Evolutionary conservation across 768 basidiomycete genomes (phyloP), one percentile per base, ranked within the genome.

Genomic region (Cyclocybe aegerita): DNA sequence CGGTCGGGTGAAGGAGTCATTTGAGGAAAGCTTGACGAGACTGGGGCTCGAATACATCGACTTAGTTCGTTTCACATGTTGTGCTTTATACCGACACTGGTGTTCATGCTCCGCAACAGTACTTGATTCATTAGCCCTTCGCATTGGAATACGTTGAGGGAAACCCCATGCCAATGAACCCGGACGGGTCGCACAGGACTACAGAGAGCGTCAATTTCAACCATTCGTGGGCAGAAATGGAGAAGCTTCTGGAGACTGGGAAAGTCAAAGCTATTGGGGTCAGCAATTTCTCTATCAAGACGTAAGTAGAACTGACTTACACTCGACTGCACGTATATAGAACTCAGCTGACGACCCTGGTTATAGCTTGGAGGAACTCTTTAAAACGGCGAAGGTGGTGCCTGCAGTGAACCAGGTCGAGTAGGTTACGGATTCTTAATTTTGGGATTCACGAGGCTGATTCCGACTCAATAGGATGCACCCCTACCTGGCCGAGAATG

Each of bases 211-310:
- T 65, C 3, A 67, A 59, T 1, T 73, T 76, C 58, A 73, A 70
- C 38, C 67, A 81, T 30, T 66, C 72, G 0, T 81, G 80, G 78
- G 72, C 73, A 0, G 70, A 74, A 39, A 68, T 83, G 55, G 81
- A 83, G 63, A 73, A 77, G 43, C 55, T 82, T 8, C 65, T 76
- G 31, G 68, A 67, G 23, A 72, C 70, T 11, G 77, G 77, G 0
- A 76, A 73, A 55, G 77, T 71, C 9, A 73, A 63, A 46, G 75
- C 79, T 1, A 79, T 82, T 53, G 81, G 81, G 0, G 79, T 85
- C 41, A 79, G 78, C 61, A 85, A 85, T 61, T 83, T 83, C 58
- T 80, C 78, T 4, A 65, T 81, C 50, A 79, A 81, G 56, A 81
- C 71, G 78, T 81, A 49, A 38, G 55, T 39, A 8, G 12, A 16